phyloP scores from a whole-genome alignment of 495 filamentous ascomycete species.

The Hypoxylon trugodes region DNA sequence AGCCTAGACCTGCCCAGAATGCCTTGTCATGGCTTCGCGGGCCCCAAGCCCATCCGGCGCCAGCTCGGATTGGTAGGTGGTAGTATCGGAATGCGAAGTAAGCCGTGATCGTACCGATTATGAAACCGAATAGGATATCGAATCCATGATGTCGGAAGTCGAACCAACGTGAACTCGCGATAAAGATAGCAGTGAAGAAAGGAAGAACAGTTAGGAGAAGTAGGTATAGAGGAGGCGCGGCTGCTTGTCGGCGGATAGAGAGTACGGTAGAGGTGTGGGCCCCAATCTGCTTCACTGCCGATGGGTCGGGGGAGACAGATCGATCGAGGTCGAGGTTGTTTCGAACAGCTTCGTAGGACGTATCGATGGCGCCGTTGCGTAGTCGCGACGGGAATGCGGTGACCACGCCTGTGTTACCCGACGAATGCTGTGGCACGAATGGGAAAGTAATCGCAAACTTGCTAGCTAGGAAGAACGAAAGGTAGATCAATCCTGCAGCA shows the following conservation, averaged over 20 bases:
- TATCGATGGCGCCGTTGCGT: constrained; percentile 23
- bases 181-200: constrained; percentile 62
- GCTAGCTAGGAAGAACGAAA: constrained; percentile 72
- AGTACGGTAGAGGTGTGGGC: constrained; percentile 56
- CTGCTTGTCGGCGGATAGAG: constrained; percentile 67
- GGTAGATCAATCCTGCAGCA: constrained; percentile 81
- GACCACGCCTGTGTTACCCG: constrained; percentile 43
- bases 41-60: constrained; percentile 66
- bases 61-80: constrained; percentile 70
- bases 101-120: constrained; percentile 64
- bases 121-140: constrained; percentile 81
- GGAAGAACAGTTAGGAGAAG: constrained; percentile 72
- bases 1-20: constrained; percentile 70
- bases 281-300: constrained; percentile 47
- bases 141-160: constrained; percentile 91
- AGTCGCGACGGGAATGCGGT: constrained; percentile 61
- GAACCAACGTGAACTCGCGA: constrained; percentile 70
- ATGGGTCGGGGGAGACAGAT: constrained; percentile 36
- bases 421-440: constrained; percentile 60
- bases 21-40: constrained; percentile 60
- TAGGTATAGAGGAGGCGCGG: constrained; percentile 75
- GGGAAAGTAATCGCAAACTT: constrained; percentile 67
- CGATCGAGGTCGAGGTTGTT: constrained; percentile 27
- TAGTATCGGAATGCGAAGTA: constrained; percentile 64
- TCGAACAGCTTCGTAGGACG: constrained; percentile 40